phyloP scores from a whole-genome alignment of 106 monocot genomes.

The Dendrobium officinale region DNA sequence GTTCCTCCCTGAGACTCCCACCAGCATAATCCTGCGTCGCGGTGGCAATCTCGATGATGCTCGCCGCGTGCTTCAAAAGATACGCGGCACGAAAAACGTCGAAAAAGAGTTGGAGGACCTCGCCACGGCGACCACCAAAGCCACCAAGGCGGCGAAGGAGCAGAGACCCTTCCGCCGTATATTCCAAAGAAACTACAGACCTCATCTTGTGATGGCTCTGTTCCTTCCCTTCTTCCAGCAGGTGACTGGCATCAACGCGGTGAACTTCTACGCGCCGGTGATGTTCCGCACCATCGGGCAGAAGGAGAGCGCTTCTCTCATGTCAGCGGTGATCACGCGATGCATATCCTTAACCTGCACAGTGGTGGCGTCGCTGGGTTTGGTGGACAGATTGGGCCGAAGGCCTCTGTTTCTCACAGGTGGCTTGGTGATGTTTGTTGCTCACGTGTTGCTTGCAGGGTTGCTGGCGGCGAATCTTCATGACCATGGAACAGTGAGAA shows the following conservation, averaged over 20 bases:
- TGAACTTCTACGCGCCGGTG: constrained; percentile 28
- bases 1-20: constrained; percentile 48
- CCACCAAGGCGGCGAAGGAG: background rate
- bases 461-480: constrained; percentile 18
- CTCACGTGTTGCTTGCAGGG: constrained; percentile 24
- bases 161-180: background rate
- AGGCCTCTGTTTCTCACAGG: constrained; percentile 26
- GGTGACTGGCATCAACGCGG: constrained; percentile 17
- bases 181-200: constrained; percentile 6
- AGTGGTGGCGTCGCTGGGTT: constrained; percentile 4
- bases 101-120: constrained; percentile 8
- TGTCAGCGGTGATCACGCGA: constrained; percentile 8
- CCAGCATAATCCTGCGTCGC: constrained; percentile 32
- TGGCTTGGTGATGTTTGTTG: constrained; percentile 22
- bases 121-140: background rate
- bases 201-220: constrained; percentile 19
- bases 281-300: constrained; percentile 19
- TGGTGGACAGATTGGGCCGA: constrained; percentile 27
- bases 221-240: constrained; percentile 17
- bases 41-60: constrained; percentile 1
- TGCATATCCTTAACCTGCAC: background rate
- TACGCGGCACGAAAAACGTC: constrained; percentile 14
- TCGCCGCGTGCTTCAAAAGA: background rate
- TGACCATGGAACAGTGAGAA: constrained; percentile 20
- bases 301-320: constrained; percentile 12